Base-by-base conservation (phyloP, 2,329 filamentous ascomycete genomes). In the Cercospora canescens region DNA sequence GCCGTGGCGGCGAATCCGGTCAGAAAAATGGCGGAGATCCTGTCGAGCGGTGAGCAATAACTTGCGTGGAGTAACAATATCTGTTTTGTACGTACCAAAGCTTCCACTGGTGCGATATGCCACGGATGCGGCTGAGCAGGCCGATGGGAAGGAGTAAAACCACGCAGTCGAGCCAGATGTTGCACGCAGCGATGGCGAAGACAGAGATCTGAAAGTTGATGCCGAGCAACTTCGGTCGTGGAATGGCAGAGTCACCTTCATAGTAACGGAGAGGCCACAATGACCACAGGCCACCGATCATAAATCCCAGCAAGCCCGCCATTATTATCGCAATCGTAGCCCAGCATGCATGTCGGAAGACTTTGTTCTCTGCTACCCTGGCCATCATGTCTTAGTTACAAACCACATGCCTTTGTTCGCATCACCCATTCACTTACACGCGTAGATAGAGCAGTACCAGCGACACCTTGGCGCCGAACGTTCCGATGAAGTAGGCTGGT, bases 141-240 rank as follows among this genome's bases (percentile, higher is more conserved):
- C n/a, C n/a, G n/a, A 70, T 60, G 2, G 68, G 68, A 7, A 70
- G 32, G 14, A 68, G 54, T 26, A 70, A 34, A 4, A 68, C 66
- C 45, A 45, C 63, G 34, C 68, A 55, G 26, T 70, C 68, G 5
- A 45, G 41, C 16, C 37, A 28, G 9, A 68, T 64, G 26, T 68
- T 70, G 45, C 64, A 39, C 6, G 56, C 67, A 5, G 56, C 58
- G 6, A 69, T 50, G 24, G 32, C 57, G 28, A 64, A 58, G 1
- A 66, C 60, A 4, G 48, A 57, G 7, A 57, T 39, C 5, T 64
- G 35, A 7, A 69, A 12, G 21, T 66, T 16, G 18, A 66, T 66
- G 32, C 61, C 64, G 4, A 30, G 12, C 18, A 39, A 30, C 39
- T 34, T 50, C 18, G 57, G 58, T 12, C 56, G 60, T 21, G 64